Evolutionary conservation across 1,284 basidiomycete species (phyloP).

Genomic region (Limonomyces culmigenus): DNA sequence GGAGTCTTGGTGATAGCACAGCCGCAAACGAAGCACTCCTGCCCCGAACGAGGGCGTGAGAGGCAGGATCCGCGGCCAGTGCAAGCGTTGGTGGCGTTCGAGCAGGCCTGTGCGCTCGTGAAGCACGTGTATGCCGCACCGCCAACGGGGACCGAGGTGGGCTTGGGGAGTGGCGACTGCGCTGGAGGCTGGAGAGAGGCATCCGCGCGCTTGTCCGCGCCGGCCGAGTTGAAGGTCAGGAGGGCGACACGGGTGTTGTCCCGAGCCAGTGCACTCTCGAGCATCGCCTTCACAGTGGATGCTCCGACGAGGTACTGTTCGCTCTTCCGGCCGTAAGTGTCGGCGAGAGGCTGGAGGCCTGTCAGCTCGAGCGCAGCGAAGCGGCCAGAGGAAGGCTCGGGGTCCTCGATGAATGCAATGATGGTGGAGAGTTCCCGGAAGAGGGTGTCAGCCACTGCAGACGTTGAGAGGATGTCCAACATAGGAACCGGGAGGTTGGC

Average conservation of each 20-base stretch:
- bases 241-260: conserved; percentile 30
- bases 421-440: conserved; percentile 25
- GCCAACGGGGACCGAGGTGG: conserved; percentile 34
- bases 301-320: conserved; percentile 33
- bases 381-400: conserved; percentile 19
- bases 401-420: conserved; percentile 29
- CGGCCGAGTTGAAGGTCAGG: conserved; percentile 23
- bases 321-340: conserved; percentile 28
- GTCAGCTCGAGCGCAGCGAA: conserved; percentile 49
- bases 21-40: conserved; percentile 57
- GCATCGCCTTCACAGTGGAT: conserved; percentile 22
- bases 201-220: conserved; percentile 15
- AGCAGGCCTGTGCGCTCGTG: conserved; percentile 32
- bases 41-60: conserved; percentile 37
- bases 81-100: conserved; percentile 43
- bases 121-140: conserved; percentile 52
- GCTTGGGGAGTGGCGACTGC: conserved; percentile 32
- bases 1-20: conserved; percentile 35
- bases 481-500: conserved; percentile 15
- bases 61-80: conserved; percentile 56
- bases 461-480: conserved; percentile 24
- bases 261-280: conserved; percentile 23
- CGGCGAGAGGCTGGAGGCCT: conserved; percentile 28
- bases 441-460: conserved; percentile 19
- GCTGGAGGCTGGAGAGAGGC: conserved; percentile 14